Base-by-base conservation (phyloP, 768 basidiomycete species). In the Rhizopogon vinicolor region DNA sequence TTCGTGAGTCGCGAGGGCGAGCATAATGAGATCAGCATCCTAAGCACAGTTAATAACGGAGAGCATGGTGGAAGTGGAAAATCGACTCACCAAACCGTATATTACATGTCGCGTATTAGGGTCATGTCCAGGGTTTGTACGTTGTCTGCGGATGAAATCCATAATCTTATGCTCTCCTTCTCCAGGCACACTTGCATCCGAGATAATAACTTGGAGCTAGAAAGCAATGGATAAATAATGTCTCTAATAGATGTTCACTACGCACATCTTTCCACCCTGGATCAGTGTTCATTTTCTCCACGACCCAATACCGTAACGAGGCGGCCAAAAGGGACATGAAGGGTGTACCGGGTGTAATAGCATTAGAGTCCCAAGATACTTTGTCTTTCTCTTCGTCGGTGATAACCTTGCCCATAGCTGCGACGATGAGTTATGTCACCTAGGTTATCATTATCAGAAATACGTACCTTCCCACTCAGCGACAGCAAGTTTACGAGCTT, bases 151-250 rank as follows among this genome's bases (percentile, higher is more conserved):
- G 60, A 99, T 96, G 69, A 83, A 98, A 68, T 98, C 97, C 94
- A 99, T 98, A 60, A 99, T 98, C 76, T 99, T 99, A 72, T 99
- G 97, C 69, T 99, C 97, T 68, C 97, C 97, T 72, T 99, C 97
- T 62, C 97, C 97, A 1, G 97, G 96, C 12, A 98, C 97, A 53
- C 89, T 86, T 2, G 97, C 92, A 62, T 99, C 97, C 5, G 97
- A 99, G 53, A 99, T 92, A 60, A 98, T 86, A 51, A 99, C 89
- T 79, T 98, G 85, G 41, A 99, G 80, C 94, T 95, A 61, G 2
- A 29, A 25, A 52, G 51, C 8, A 37, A 13, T 35, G 5, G 8
- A 18, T 29, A 44, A 25, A 41, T 28, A 12, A 2, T 25, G 16
- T 51, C 7, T 22, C 16, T 1, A 13, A 45, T 10, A 33, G 5